A percentile compares a stretch with the other conserved stretches of the same genome.
Evolutionary conservation across 2,329 filamentous ascomycete species (phyloP).

Genomic region (Cytospora leucostoma): DNA sequence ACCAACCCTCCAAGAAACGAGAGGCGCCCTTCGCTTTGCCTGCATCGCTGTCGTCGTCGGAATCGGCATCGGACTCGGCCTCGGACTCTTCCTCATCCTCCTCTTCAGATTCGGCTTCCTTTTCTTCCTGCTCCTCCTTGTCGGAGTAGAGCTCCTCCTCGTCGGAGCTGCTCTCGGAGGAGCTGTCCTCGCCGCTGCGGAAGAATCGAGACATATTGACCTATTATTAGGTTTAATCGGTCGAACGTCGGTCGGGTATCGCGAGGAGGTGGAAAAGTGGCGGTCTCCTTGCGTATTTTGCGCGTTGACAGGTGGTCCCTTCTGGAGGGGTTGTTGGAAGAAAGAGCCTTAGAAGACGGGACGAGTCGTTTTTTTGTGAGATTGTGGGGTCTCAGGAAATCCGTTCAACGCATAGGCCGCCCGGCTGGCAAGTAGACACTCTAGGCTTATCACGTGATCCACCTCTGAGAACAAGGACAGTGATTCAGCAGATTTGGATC

Average conservation of each 20-base stretch:
- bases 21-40: constrained; percentile 70
- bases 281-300: constrained; percentile 22
- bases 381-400: constrained; percentile 14
- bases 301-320: constrained; percentile 19
- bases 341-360: constrained; percentile 9
- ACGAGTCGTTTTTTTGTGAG: constrained; percentile 17
- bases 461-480: neutral
- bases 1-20: constrained; percentile 74
- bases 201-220: constrained; percentile 93
- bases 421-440: neutral
- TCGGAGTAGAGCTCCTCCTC: constrained; percentile 93
- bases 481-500: neutral
- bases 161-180: constrained; percentile 91
- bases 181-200: constrained; percentile 88
- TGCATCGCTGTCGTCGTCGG: constrained; percentile 61
- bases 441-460: neutral
- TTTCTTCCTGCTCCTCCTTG: constrained; percentile 64
- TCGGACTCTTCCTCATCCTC: constrained; percentile 56
- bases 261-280: constrained; percentile 17
- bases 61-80: constrained; percentile 51
- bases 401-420: constrained; percentile 1
- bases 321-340: constrained; percentile 15
- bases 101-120: constrained; percentile 54
- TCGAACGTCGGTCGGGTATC: constrained; percentile 16
- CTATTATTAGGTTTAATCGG: constrained; percentile 4